Evolutionary conservation across 1,139 yeast species (phyloP).

Genomic region (Geotrichum cucujoidarum): DNA sequence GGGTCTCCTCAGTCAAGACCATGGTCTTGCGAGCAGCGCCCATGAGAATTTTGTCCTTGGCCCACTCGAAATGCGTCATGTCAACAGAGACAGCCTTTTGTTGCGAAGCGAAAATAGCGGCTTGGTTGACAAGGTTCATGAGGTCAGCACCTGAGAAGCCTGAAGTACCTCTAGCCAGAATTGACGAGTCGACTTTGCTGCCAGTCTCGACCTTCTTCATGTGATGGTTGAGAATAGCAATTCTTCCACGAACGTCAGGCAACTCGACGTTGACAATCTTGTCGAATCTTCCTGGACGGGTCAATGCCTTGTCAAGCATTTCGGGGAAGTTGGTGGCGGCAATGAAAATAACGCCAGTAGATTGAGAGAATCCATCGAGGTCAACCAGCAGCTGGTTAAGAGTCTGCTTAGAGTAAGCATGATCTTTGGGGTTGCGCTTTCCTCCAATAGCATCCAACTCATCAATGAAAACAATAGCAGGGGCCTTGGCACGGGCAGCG

Average conservation of each 20-base stretch:
- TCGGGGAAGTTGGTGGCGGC: constrained; percentile 99
- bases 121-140: constrained; percentile 93
- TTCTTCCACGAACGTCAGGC: constrained; percentile 96
- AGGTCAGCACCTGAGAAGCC: constrained; percentile 97
- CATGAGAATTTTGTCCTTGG: constrained; percentile 93
- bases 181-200: constrained; percentile 76
- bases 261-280: constrained; percentile 91
- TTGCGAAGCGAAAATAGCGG: constrained; percentile 95
- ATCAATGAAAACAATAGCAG: constrained; percentile 94
- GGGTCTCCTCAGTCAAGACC: constrained; percentile 94
- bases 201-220: constrained; percentile 86
- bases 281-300: constrained; percentile 98
- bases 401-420: constrained; percentile 96
- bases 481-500: constrained; percentile 92
- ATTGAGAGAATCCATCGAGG: constrained; percentile 91
- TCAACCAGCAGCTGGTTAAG: constrained; percentile 92
- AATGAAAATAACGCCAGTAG: constrained; percentile 88
- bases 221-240: constrained; percentile 87
- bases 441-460: constrained; percentile 98
- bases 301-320: constrained; percentile 89
- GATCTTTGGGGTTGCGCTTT: constrained; percentile 93
- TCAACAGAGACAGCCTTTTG: constrained; percentile 85
- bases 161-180: constrained; percentile 94
- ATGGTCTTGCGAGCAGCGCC: constrained; percentile 98
- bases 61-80: constrained; percentile 96